Evolutionary conservation across 768 basidiomycete species (phyloP).

Genomic region (Leccinum broughii): DNA sequence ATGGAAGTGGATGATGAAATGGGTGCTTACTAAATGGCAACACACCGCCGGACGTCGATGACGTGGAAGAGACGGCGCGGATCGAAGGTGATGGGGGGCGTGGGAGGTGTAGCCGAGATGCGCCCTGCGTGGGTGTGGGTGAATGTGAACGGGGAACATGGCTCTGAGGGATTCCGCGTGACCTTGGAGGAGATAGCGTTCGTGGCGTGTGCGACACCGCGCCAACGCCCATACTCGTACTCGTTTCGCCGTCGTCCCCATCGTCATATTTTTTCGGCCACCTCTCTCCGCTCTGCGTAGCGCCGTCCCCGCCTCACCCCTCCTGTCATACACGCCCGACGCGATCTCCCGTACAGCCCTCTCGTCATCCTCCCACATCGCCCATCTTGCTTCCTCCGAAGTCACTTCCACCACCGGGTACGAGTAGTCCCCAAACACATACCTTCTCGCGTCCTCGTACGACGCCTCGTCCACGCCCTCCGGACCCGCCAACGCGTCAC

Average conservation of each 20-base stretch:
- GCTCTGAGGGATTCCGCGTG: constrained; percentile 4
- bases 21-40: too few species aligned
- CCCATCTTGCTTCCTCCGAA: constrained; percentile 42
- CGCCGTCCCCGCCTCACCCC: constrained; percentile 14
- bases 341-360: constrained; percentile 31
- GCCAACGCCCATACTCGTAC: constrained; percentile 2
- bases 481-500: constrained; percentile 38
- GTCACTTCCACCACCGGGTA: constrained; percentile 91
- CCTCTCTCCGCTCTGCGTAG: constrained; percentile 22
- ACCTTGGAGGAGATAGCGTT: constrained; percentile 12
- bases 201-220: not conserved
- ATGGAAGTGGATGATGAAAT: too few species aligned
- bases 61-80: not conserved
- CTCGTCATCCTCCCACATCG: constrained; percentile 33
- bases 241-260: constrained; percentile 16
- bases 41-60: not conserved
- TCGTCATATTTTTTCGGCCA: constrained; percentile 8
- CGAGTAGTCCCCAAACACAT: constrained; percentile 88
- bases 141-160: not conserved
- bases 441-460: constrained; percentile 72
- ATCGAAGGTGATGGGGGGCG: constrained; percentile 9
- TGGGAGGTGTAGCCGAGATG: constrained; percentile 14
- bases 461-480: constrained; percentile 75
- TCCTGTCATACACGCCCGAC: constrained; percentile 7
- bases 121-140: not conserved